Evolutionary conservation across 2,329 filamentous ascomycete genomes (phyloP).

Genomic region (Trichoderma oligosporum): DNA sequence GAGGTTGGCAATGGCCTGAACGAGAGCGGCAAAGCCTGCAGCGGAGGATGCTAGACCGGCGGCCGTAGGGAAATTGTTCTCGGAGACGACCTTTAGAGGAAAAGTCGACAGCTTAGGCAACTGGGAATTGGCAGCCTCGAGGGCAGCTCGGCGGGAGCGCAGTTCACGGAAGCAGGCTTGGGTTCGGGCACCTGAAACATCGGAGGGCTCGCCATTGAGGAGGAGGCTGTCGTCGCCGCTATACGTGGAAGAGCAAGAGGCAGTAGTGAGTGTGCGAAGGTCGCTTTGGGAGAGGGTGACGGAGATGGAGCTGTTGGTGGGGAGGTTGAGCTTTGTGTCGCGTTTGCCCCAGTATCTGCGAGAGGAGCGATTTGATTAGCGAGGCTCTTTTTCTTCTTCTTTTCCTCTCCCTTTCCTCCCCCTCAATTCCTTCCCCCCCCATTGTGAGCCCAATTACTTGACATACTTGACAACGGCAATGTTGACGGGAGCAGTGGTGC

Average conservation of each 20-base stretch:
- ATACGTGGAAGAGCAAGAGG: slow-evolving; percentile 77
- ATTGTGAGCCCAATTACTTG: background rate
- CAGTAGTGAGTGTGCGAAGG: slow-evolving; percentile 92
- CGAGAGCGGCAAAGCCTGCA: slow-evolving; percentile 65
- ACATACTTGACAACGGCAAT: slow-evolving; percentile 91
- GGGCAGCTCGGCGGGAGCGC: slow-evolving; percentile 66
- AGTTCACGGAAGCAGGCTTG: slow-evolving; percentile 91
- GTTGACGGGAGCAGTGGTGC: slow-evolving; percentile 95
- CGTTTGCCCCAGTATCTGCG: slow-evolving; percentile 88
- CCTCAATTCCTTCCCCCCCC: background rate
- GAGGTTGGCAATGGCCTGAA: slow-evolving; percentile 85
- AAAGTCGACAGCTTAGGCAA: slow-evolving; percentile 78
- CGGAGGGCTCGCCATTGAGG: slow-evolving; percentile 78
- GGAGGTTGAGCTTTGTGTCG: slow-evolving; percentile 87
- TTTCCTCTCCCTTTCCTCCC: background rate
- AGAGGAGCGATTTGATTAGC: background rate
- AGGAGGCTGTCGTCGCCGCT: slow-evolving; percentile 64
- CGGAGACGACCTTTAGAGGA: slow-evolving; percentile 81
- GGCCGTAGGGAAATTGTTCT: slow-evolving; percentile 99
- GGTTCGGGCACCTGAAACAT: slow-evolving; percentile 84
- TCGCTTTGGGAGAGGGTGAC: slow-evolving; percentile 94
- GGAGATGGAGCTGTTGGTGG: slow-evolving; percentile 95
- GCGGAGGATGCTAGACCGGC: slow-evolving; percentile 78
- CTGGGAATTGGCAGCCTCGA: slow-evolving; percentile 68
- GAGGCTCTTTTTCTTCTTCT: background rate